Conservation (phyloP, 306 rosid species). For the Cotoneaster glaucophyllus region DNA sequence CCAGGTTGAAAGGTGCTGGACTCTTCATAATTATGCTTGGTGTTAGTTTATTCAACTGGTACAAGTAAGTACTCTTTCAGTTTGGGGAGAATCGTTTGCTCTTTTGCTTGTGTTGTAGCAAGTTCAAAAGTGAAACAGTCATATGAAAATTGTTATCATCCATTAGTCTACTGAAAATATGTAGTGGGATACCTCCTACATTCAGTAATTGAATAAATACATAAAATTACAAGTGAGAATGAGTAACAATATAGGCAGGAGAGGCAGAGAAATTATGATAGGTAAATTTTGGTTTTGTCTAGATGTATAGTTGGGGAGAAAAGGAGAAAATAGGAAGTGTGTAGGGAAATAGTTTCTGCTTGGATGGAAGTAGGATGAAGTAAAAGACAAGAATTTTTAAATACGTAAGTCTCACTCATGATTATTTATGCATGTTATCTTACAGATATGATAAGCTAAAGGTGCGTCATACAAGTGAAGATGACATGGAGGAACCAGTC, state of each 20-base stretch:
- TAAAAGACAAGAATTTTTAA: background rate
- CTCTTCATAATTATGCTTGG: conserved; percentile 75
- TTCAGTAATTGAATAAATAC: too few species aligned
- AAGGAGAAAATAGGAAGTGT: background rate
- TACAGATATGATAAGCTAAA: conserved; percentile 72
- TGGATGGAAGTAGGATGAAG: background rate
- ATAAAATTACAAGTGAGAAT: background rate
- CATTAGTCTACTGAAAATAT: background rate
- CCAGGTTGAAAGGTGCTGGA: conserved; percentile 86
- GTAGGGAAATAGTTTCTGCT: background rate
- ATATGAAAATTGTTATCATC: background rate
- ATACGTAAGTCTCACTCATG: background rate
- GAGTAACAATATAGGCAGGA: background rate
- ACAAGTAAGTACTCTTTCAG: conserved; percentile 70
- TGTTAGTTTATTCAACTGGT: conserved; percentile 90
- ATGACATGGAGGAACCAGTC: conserved; percentile 23
- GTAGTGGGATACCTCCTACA: too few species aligned
- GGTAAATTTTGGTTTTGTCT: background rate
- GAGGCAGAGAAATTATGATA: background rate
- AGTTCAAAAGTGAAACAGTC: background rate
- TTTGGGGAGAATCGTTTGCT: background rate
- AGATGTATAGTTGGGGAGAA: background rate
- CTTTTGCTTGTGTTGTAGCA: background rate
- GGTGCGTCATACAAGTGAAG: conserved; percentile 38
- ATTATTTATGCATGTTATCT: background rate